Evolutionary conservation across 768 basidiomycete genomes (phyloP).

Genomic region (Trametes sanguinea): DNA sequence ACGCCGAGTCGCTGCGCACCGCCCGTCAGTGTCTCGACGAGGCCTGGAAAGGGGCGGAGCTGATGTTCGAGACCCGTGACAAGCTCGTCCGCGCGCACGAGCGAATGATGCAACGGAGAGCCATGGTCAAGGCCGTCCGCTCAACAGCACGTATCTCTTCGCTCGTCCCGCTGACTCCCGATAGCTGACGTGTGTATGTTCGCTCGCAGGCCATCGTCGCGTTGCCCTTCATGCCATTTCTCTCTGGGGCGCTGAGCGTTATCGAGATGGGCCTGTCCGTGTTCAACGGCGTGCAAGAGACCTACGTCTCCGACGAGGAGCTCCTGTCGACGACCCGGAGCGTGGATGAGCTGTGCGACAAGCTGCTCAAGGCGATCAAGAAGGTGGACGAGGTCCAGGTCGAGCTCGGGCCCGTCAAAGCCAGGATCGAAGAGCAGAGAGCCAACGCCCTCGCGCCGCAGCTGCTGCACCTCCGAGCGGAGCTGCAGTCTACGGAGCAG

Average conservation of each 20-base stretch:
- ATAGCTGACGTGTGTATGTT: too few species aligned
- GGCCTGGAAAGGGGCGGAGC: too few species aligned
- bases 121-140: too few species aligned
- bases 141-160: too few species aligned
- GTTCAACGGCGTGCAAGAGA: not conserved
- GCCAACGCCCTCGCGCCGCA: not conserved
- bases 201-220: not conserved
- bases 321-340: not conserved
- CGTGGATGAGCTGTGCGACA: not conserved
- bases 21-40: too few species aligned
- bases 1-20: too few species aligned
- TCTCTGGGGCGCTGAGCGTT: not conserved
- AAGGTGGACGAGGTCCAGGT: not conserved
- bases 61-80: too few species aligned
- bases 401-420: not conserved
- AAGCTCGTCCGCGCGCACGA: too few species aligned
- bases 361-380: not conserved
- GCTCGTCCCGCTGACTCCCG: too few species aligned
- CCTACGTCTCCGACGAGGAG: not conserved
- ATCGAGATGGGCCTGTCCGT: not conserved
- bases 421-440: not conserved
- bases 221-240: constrained; percentile 1
- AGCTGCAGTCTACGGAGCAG: not conserved
- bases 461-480: not conserved
- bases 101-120: too few species aligned